Evolutionary conservation across 2,329 filamentous ascomycete genomes (phyloP), one percentile per base, ranked within the genome.

Genomic region (Microsporum ferrugineum): DNA sequence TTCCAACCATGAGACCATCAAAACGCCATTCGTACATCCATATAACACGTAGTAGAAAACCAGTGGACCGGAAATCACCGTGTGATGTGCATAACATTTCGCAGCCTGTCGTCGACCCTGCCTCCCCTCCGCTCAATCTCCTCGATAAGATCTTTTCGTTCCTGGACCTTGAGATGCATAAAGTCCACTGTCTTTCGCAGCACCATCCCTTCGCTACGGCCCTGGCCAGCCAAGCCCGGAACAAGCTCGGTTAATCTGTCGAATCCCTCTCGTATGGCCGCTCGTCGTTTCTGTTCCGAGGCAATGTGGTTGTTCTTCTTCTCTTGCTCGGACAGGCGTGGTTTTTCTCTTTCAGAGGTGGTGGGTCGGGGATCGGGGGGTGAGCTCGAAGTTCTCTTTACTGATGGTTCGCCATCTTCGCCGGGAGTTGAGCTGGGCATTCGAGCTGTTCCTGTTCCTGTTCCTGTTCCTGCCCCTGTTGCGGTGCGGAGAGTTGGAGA

Each of bases 151-250:
- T 77, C 73, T 60, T 82, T 78, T 17, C 86, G 79, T 70, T 83
- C 80, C 56, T 79, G 75, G 6, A 89, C 73, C 69, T 86, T 78
- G 63, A 84, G 75, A 47, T 78, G 78, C 69, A 88, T 85, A 64
- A 80, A 87, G 12, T 86, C 84, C 34, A 88, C 82, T 0, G 86
- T 88, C 65, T 82, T 82, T 64, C 85, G 84, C 27, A 96, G 79
- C n/a, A 96, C 89, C 17, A 90, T 79, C 33, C 88, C 89, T 72
- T 96, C 91, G 65, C 89, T 94, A 53, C 90, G 84, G 0, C 88
- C 91, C 69, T 91, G 88, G 0, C 91, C 91, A 68, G 89, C 83
- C 59, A 95, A 80, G 0, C 88, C 89, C 0, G 91, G 91, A 0
- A 95, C 89, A 36, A 95, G 80, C 59, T 86, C 83, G 14, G 88